Base-by-base conservation (phyloP, 805 yeast genomes). In the Cephaloascus albidus region DNA sequence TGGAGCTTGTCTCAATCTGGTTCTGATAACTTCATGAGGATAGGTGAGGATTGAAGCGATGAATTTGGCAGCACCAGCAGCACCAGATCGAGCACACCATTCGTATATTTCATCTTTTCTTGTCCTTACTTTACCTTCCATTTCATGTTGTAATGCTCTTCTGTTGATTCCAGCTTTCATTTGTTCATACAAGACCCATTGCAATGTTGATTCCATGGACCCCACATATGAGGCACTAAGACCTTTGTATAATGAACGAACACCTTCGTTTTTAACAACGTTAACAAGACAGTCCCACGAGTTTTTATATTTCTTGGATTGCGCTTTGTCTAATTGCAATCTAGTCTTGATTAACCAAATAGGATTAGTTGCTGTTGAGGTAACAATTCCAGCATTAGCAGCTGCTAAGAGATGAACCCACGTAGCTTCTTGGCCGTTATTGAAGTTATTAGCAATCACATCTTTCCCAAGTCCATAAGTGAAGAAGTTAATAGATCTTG, bases 261-360 rank as follows among this genome's bases (percentile, higher is more conserved):
- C 47, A 20, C 98, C 98, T 58, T 93, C 98, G 36, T 73, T 68
- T 44, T 69, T 72, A 10, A 86, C 47, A 4, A 88, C 82, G 48
- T 81, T 76, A 43, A 63, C 65, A 17, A 85, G 57, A 56, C 97
- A 90, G 57, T 93, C 97, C 70, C 80, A 70, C 3, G 96, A 85
- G 60, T 85, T 89, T 43, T 73, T 80, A 57, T 90, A 93, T 45
- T 72, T 71, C 47, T 80, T 78, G 3, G 73, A 71, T 38, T 58
- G 63, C 27, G 85, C 73, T 55, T 81, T 84, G 58, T 93, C 98
- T 38, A 93, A 69, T 56, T 93, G 99, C 39, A 93, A 72, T 52
- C 99, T 72, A 1, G 99, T 93, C 62, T 93, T 93, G 43, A 93
- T 81, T 43, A 93, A 67, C 99, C 99, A 93, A 42, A 93, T 93